Evolutionary conservation across 2,329 filamentous ascomycete genomes (phyloP).

Genomic region (Paramyrothecium roridum): DNA sequence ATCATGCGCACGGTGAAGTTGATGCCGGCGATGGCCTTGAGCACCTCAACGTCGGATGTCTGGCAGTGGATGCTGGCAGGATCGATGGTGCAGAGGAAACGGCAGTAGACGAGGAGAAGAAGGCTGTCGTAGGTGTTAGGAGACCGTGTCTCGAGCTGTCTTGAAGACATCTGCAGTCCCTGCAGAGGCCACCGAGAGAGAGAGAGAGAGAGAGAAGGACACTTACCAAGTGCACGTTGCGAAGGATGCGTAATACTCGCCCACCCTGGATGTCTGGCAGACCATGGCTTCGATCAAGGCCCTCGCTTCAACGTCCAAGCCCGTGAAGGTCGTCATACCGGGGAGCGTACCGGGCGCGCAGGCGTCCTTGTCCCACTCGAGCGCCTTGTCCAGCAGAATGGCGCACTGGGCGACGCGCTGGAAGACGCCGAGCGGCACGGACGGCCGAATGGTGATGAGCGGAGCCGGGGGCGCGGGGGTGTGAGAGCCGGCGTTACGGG

Average conservation of each 20-base stretch:
- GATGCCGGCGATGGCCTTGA: slow-evolving; percentile 30
- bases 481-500: background rate
- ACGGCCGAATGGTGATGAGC: slow-evolving; percentile 21
- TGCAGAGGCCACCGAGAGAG: too few relatives aligned
- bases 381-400: slow-evolving; percentile 27
- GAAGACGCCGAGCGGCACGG: slow-evolving; percentile 28
- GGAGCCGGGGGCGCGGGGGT: slow-evolving; percentile 14
- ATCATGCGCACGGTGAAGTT: slow-evolving; percentile 34
- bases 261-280: slow-evolving; percentile 26
- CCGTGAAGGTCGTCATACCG: slow-evolving; percentile 22
- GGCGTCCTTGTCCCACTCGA: slow-evolving; percentile 16
- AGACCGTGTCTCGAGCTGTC: too few relatives aligned
- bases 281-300: slow-evolving; percentile 29
- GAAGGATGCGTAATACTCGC: slow-evolving; percentile 31
- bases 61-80: slow-evolving; percentile 15
- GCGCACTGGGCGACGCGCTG: slow-evolving; percentile 32
- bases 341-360: slow-evolving; percentile 10
- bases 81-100: slow-evolving; percentile 23
- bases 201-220: background rate
- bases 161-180: too few relatives aligned
- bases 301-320: slow-evolving; percentile 26
- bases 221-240: slow-evolving; percentile 30
- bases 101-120: slow-evolving; percentile 30
- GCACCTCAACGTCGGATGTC: slow-evolving; percentile 22
- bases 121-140: slow-evolving; percentile 13